Base-by-base conservation (phyloP, 2,329 filamentous ascomycete genomes). In the Alternaria metachromatica region DNA sequence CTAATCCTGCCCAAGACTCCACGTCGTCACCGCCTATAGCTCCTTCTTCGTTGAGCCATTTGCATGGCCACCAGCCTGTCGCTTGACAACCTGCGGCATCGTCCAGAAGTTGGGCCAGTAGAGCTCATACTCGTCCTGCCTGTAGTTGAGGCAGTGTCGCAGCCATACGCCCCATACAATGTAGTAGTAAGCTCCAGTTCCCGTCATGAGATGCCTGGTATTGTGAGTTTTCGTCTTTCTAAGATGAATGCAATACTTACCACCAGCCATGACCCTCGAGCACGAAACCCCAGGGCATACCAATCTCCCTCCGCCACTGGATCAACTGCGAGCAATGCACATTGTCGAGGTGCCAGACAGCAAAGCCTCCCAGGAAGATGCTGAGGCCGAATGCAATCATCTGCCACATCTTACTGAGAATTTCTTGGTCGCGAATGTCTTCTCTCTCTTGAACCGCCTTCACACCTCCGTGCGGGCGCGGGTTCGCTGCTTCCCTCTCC, bases 111-210 rank as follows among this genome's bases (percentile, higher is more conserved):
- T 87, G 2, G 89, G 87, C 92, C 93, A 96, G 55, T 86, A 73
- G 60, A 96, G 81, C 71, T 86, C 84, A 74, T 89, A 96, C 74
- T 94, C 88, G 45, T 91, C 87, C 73, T 93, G 91, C 49, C 85
- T 85, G 4, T 89, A 88, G 65, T 94, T 92, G 54, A 96, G 82
- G 71, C 92, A 93, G 66, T 91, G 89, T 44, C 92, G 87, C 18
- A 96, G 84, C 90, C 92, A 95, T 25, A 94, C 89, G 13, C 92
- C 90, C 92, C 93, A 96, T 13, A 89, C 84, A 70, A 96, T 93
- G 76, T 95, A 93, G 75, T 90, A 91, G 79, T 96, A 96, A 15
- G 92, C 92, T 77, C 93, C 93, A 37, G 90, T 83, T 12, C 92
- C 92, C 0, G 93, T 96, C 86, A 95, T 89, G 41, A 95, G 75